These are phyloP conservation scores for Vigna mungo DNA, from an alignment of 306 rosid species.

Conservation along the genomic window DNA sequence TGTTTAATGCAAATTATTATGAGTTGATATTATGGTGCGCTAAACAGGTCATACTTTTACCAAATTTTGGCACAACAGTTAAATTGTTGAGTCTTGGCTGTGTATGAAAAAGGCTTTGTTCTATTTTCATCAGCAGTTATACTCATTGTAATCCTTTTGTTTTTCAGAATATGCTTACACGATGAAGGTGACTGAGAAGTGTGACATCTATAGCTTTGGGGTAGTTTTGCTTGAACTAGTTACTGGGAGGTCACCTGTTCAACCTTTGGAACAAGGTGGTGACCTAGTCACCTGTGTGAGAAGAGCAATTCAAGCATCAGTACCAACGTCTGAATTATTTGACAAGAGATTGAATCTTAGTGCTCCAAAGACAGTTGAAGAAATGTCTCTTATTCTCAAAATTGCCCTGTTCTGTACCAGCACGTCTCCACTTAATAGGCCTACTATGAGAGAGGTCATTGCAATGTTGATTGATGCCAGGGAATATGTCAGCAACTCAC, in stretches of 20 bases:
- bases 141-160: slow-evolving; percentile 29
- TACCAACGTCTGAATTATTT: slow-evolving; percentile 57
- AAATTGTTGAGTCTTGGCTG: not conserved
- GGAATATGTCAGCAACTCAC: slow-evolving; percentile 57
- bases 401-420: slow-evolving; percentile 83
- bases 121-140: not conserved
- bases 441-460: slow-evolving; percentile 86
- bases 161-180: slow-evolving; percentile 84
- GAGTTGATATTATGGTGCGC: slow-evolving; percentile 13
- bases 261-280: slow-evolving; percentile 83
- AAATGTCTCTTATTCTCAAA: slow-evolving; percentile 78
- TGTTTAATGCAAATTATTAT: not conserved
- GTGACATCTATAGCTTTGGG: slow-evolving; percentile 86
- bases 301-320: slow-evolving; percentile 56
- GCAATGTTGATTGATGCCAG: slow-evolving; percentile 80
- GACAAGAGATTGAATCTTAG: slow-evolving; percentile 68
- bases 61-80: not conserved
- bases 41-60: not conserved
- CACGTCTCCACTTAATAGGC: slow-evolving; percentile 73
- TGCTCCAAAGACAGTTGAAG: slow-evolving; percentile 56
- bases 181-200: slow-evolving; percentile 83
- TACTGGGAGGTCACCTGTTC: slow-evolving; percentile 75
- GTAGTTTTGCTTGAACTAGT: slow-evolving; percentile 80
- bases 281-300: slow-evolving; percentile 77
- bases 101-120: not conserved